phyloP scores from a whole-genome alignment of 805 yeast genomes.

The Lipomyces japonicus region DNA sequence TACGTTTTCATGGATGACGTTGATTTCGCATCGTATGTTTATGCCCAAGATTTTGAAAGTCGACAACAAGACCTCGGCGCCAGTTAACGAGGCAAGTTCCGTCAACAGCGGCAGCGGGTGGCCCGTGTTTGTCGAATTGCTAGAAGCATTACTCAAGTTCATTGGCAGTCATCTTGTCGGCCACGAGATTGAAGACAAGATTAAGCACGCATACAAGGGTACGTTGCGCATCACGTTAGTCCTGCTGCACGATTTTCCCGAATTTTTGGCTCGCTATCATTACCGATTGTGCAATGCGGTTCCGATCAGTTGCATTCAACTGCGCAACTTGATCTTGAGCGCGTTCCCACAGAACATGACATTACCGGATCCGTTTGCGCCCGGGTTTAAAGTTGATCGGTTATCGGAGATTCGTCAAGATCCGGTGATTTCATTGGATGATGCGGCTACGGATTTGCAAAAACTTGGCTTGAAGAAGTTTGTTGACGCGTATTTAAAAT shows the following conservation, averaged over 20 bases:
- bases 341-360: constrained; percentile 69
- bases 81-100: no score
- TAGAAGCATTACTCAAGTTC: constrained; percentile 70
- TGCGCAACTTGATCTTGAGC: constrained; percentile 76
- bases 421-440: constrained; percentile 58
- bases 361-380: constrained; percentile 79
- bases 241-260: constrained; percentile 84
- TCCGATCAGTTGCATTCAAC: constrained; percentile 73
- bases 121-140: constrained; percentile 54
- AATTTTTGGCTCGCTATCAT: constrained; percentile 74
- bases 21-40: constrained; percentile 83
- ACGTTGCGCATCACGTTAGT: constrained; percentile 75
- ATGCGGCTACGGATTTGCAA: constrained; percentile 56
- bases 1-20: constrained; percentile 89
- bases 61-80: constrained; percentile 35
- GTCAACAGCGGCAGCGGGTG: no score
- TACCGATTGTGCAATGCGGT: constrained; percentile 65
- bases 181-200: constrained; percentile 55
- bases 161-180: constrained; percentile 62
- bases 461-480: constrained; percentile 63
- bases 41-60: constrained; percentile 70
- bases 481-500: constrained; percentile 73
- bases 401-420: constrained; percentile 56
- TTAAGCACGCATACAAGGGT: constrained; percentile 81
- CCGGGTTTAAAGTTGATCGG: constrained; percentile 61